A percentile compares a stretch with the other conserved stretches of the same genome.
phyloP scores from a whole-genome alignment of 495 filamentous ascomycete species.

The Penicillium waksmanii region DNA sequence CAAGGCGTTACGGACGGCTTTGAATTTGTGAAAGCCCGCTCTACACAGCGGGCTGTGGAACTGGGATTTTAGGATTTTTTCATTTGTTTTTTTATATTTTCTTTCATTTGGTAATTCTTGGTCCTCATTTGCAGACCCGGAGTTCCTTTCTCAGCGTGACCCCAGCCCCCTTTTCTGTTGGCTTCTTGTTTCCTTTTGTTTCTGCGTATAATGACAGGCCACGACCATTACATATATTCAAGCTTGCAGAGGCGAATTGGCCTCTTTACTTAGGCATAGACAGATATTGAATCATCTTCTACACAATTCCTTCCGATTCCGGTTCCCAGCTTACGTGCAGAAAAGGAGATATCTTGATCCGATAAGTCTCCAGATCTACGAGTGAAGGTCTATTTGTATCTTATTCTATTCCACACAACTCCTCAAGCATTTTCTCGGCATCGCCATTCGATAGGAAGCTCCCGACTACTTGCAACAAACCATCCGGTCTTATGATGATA shows the following conservation, averaged over 20 bases:
- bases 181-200: conserved; percentile 26
- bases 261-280: conserved; percentile 7
- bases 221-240: conserved; percentile 35
- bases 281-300: background rate
- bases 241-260: conserved; percentile 19
- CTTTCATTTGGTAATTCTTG: conserved; percentile 20
- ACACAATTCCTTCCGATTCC: too few species aligned
- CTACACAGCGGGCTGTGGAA: conserved; percentile 46
- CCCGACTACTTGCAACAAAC: too few species aligned
- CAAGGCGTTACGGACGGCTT: conserved; percentile 47
- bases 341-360: too few species aligned
- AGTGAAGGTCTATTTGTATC: too few species aligned
- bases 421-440: too few species aligned
- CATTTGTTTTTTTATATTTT: conserved; percentile 21
- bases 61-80: conserved; percentile 34
- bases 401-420: too few species aligned
- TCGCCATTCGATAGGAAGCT: too few species aligned
- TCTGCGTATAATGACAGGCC: conserved; percentile 46
- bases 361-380: too few species aligned
- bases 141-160: conserved; percentile 32
- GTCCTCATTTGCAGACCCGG: conserved; percentile 20
- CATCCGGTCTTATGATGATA: too few species aligned
- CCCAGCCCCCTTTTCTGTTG: conserved; percentile 19
- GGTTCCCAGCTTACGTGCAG: too few species aligned
- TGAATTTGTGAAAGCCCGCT: conserved; percentile 50